These are phyloP conservation scores for Coemansia guatemalensis DNA, from an alignment of 192 early-diverging fungal species.

Conservation along the genomic window DNA sequence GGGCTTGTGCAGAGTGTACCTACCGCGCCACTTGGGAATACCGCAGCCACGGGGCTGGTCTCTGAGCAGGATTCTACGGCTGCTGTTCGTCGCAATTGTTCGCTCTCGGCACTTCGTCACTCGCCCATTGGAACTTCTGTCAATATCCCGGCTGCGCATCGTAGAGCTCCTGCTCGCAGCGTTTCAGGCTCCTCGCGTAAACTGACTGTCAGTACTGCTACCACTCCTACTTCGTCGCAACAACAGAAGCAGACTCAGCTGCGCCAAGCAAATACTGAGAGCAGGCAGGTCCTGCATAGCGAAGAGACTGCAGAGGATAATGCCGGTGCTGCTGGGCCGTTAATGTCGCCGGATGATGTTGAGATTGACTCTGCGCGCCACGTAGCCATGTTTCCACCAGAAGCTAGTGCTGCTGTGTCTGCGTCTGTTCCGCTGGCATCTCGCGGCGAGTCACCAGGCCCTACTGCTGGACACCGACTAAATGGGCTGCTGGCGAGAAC, in stretches of 20 bases:
- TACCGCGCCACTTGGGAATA: no score
- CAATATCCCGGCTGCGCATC: constrained; percentile 1
- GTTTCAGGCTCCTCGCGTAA: no score
- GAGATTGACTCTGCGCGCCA: constrained; percentile 11
- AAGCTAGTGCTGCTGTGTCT: neutral
- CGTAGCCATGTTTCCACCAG: constrained; percentile 37
- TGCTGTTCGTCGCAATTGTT: constrained; percentile 9
- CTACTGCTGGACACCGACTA: no score
- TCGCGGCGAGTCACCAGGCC: no score
- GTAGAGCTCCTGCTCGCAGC: neutral
- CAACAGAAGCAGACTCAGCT: no score
- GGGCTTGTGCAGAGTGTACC: constrained; percentile 12
- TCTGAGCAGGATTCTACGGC: neutral
- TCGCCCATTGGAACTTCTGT: constrained; percentile 4
- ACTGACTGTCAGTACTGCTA: no score
- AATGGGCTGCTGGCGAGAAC: constrained; percentile 49
- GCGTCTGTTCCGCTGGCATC: neutral
- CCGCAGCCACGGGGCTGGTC: no score
- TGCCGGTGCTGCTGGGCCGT: neutral
- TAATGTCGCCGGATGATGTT: constrained; percentile 19
- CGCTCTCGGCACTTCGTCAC: constrained; percentile 5
- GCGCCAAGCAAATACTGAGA: no score
- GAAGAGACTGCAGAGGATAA: neutral
- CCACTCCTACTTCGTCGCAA: no score
- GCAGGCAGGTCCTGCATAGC: neutral